These are phyloP conservation scores for Acer campestre DNA, from an alignment of 345 rosid species.

Conservation along the genomic window DNA sequence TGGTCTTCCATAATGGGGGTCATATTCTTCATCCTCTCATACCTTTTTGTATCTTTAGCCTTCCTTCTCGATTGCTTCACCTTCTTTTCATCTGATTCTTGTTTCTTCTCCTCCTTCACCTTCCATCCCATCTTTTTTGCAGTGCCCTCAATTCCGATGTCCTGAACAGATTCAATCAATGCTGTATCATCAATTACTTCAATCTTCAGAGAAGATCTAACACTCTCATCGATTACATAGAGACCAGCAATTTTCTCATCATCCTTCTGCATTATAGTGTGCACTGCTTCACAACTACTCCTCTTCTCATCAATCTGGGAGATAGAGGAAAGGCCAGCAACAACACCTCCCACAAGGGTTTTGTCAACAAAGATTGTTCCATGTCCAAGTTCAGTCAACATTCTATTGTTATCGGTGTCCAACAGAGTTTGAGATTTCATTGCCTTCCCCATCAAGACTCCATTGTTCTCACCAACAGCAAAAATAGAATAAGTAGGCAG, in stretches of 20 bases:
- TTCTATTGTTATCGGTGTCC: slow-evolving; percentile 47
- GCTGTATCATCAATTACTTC: slow-evolving; percentile 80
- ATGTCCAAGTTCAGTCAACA: slow-evolving; percentile 56
- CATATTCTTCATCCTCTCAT: slow-evolving; percentile 20
- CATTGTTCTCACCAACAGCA: slow-evolving; percentile 16
- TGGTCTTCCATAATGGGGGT: slow-evolving; percentile 24
- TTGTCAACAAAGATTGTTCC: slow-evolving; percentile 41
- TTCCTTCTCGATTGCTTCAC: slow-evolving; percentile 39
- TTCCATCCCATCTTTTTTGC: slow-evolving; percentile 34
- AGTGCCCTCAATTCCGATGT: slow-evolving; percentile 24
- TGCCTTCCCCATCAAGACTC: slow-evolving; percentile 15
- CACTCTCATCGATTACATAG: slow-evolving; percentile 30
- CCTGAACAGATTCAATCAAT: slow-evolving; percentile 48
- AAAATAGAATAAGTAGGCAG: background rate
- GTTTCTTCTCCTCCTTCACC: slow-evolving; percentile 41
- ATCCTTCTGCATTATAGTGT: slow-evolving; percentile 25
- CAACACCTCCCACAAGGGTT: slow-evolving; percentile 16
- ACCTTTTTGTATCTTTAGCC: slow-evolving; percentile 34
- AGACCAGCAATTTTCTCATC: slow-evolving; percentile 25
- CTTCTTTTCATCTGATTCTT: slow-evolving; percentile 46
- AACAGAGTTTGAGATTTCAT: slow-evolving; percentile 35
- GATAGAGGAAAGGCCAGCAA: slow-evolving; percentile 14
- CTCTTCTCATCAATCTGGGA: slow-evolving; percentile 25
- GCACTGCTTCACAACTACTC: slow-evolving; percentile 17
- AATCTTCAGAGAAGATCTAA: slow-evolving; percentile 50